A percentile compares a stretch with the other conserved stretches of the same genome.
These are phyloP conservation scores for Aspergillus niger DNA, from an alignment of 2,329 filamentous ascomycete species.

Conservation along the genomic window DNA sequence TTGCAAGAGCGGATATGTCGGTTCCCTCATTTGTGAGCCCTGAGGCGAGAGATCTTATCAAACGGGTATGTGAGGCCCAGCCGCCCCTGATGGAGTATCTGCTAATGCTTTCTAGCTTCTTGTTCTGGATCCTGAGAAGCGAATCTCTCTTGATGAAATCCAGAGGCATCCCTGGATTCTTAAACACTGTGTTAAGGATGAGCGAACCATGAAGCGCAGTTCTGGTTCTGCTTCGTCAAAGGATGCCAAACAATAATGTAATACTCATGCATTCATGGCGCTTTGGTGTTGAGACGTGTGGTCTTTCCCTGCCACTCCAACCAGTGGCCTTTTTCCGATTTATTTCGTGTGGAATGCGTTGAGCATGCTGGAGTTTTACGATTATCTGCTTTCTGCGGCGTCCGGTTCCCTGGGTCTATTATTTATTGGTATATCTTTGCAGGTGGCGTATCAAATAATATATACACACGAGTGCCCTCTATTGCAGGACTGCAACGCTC, in stretches of 20 bases:
- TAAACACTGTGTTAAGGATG: slow-evolving; percentile 77
- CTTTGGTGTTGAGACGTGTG: slow-evolving; percentile 18
- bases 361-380: not conserved
- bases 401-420: not conserved
- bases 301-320: not conserved
- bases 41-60: slow-evolving; percentile 90
- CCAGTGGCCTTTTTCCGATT: not conserved
- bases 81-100: not conserved
- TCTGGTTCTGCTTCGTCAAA: slow-evolving; percentile 42
- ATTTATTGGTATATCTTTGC: not conserved
- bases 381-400: not conserved
- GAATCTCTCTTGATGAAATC: slow-evolving; percentile 85
- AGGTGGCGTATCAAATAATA: slow-evolving; percentile 13
- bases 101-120: slow-evolving; percentile 62
- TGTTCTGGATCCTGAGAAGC: slow-evolving; percentile 89
- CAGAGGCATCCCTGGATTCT: slow-evolving; percentile 93
- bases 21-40: slow-evolving; percentile 87
- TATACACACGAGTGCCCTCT: slow-evolving; percentile 16
- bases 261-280: slow-evolving; percentile 21
- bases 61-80: slow-evolving; percentile 61
- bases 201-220: slow-evolving; percentile 46
- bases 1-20: slow-evolving; percentile 86
- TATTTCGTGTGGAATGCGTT: not conserved
- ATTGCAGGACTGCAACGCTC: not conserved
- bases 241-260: slow-evolving; percentile 33